Conservation (phyloP, 176 grass and related monocot genomes). For the Coix lacrymajobi region DNA sequence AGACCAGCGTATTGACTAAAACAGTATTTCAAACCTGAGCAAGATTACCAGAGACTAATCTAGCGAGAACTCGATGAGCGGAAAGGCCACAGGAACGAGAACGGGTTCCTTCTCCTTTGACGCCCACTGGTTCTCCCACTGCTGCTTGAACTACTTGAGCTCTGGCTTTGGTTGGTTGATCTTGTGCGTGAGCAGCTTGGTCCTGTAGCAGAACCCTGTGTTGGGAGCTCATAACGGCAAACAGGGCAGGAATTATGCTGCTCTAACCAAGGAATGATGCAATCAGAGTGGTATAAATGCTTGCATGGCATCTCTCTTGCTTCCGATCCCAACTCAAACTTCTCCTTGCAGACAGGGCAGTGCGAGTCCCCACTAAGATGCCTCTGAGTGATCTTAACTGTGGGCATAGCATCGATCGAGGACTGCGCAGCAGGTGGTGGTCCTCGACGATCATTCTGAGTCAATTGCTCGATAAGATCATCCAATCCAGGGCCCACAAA, state of each 20-base stretch:
- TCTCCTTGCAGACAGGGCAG: conserved; percentile 89
- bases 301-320: conserved; percentile 89
- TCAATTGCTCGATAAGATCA: conserved; percentile 77
- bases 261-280: conserved; percentile 92
- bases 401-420: conserved; percentile 76
- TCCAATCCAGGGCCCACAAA: conserved; percentile 85
- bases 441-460: conserved; percentile 63
- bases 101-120: conserved; percentile 60
- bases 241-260: conserved; percentile 94
- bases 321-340: conserved; percentile 63
- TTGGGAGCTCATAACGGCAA: conserved; percentile 72
- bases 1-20: conserved; percentile 30
- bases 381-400: conserved; percentile 66
- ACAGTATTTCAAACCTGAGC: conserved; percentile 29
- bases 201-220: conserved; percentile 42
- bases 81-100: conserved; percentile 83
- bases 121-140: conserved; percentile 39
- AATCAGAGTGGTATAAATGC: conserved; percentile 83
- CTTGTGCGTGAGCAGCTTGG: conserved; percentile 53
- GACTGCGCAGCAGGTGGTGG: conserved; percentile 74
- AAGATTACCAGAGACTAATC: conserved; percentile 31
- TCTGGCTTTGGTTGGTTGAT: conserved; percentile 46
- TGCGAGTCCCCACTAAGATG: conserved; percentile 79
- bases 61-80: conserved; percentile 74
- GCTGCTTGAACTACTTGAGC: conserved; percentile 52